Evolutionary conservation across 2,329 filamentous ascomycete species (phyloP), one percentile per base, ranked within the genome.

Genomic region (Lachnellula arida): DNA sequence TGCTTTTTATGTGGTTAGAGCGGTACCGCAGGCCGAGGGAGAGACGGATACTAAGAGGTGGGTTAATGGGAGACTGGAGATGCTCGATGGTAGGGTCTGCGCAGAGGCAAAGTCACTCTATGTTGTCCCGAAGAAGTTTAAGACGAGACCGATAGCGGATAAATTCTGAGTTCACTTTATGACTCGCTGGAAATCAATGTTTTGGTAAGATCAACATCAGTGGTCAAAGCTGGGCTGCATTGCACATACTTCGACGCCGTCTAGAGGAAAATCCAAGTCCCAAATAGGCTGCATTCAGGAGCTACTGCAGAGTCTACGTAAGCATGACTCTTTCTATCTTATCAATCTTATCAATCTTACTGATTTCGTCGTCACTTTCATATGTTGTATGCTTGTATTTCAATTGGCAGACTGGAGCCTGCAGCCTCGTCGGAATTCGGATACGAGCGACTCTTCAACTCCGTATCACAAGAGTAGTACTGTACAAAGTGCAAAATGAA

Each of bases 1-100:
- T 52, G 73, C 76, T 40, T 88, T 87, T 68, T 89, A 89, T 71
- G 75, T 87, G 34, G 72, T 91, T 6, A 75, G 78, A 54, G 75
- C 78, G 12, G 68, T 73, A 51, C 78, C 78, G 44, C 69, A 78
- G 54, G 63, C 65, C 54, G 67, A 63, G 56, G 70, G 70, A 2
- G 70, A 68, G 61, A 67, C 70, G 49, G 71, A 72, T 12, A 78
- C 78, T 63, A 82, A 81, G 71, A 68, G 75, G 52, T 84, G 79
- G 73, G 81, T 81, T 44, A 70, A 71, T 40, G 81, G 76, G 3
- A 75, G 73, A 22, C 65, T 87, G 14, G 81, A 85, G 71, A 79
- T 73, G 17, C 59, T 78, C 22, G 73, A 77, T n/a, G 86, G 84
- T 5, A 72, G 70, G 34, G 68, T 84, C 9, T 83, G 77, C 63